phyloP scores from a whole-genome alignment of 1,139 yeast genomes.

The Pichia sp. region DNA sequence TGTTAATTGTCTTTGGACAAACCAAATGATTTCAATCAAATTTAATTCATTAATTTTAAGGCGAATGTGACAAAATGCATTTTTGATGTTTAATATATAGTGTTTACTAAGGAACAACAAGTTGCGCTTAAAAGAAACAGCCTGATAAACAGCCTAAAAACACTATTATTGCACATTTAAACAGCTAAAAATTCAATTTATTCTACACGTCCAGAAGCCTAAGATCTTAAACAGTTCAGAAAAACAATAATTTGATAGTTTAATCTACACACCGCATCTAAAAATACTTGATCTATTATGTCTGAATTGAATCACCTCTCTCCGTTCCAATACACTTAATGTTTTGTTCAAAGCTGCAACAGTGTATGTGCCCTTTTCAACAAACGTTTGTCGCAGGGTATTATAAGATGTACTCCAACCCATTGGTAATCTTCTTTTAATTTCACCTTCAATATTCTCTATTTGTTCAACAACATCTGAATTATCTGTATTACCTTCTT shows the following conservation, averaged over 20 bases:
- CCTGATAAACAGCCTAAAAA: no score
- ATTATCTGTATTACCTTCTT: slow-evolving; percentile 42
- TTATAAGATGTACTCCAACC: slow-evolving; percentile 94
- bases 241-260: background rate
- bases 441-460: slow-evolving; percentile 71
- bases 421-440: slow-evolving; percentile 86
- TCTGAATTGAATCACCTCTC: slow-evolving; percentile 80
- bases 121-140: no score
- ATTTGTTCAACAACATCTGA: slow-evolving; percentile 57
- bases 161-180: no score
- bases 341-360: slow-evolving; percentile 81
- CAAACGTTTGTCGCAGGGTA: slow-evolving; percentile 80
- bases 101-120: no score
- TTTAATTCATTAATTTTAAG: no score
- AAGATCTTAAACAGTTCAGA: no score
- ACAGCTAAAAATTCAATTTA: no score
- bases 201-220: no score
- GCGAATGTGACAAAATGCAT: no score
- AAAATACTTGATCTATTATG: slow-evolving; percentile 84
- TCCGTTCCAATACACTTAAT: slow-evolving; percentile 71
- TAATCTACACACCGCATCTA: slow-evolving; percentile 56
- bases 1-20: no score
- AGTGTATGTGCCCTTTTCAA: slow-evolving; percentile 53
- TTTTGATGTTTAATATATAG: no score
- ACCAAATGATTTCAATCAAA: no score